Evolutionary conservation across 2,329 filamentous ascomycete genomes (phyloP).

Genomic region (Blastomyces emzantsi): DNA sequence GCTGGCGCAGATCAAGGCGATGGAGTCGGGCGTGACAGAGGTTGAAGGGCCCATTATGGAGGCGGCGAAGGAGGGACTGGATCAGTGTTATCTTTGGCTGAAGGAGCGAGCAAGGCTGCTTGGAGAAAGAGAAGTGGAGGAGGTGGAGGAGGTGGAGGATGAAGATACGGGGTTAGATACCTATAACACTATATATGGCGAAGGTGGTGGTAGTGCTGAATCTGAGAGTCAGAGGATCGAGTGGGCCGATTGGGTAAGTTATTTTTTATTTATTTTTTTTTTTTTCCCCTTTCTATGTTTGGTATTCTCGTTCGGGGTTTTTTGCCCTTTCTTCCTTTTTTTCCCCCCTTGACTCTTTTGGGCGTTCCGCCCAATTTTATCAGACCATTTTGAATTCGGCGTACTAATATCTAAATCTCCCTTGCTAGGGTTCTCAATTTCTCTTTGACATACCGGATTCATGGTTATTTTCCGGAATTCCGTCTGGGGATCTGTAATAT

Average conservation of each 20-base stretch:
- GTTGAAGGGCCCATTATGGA: slow-evolving; percentile 5
- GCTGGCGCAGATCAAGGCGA: slow-evolving; percentile 15
- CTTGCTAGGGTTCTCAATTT: background rate
- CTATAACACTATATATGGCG: background rate
- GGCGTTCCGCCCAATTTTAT: background rate
- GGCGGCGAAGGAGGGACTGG: slow-evolving; percentile 6
- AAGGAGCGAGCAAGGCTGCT: slow-evolving; percentile 1
- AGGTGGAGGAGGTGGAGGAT: background rate
- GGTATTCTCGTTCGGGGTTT: background rate
- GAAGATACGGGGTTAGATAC: background rate
- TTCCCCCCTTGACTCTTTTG: background rate
- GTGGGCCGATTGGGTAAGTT: slow-evolving; percentile 4
- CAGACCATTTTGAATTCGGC: background rate
- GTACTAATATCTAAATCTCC: background rate
- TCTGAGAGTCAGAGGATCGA: background rate
- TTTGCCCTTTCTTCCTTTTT: background rate
- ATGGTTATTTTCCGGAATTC: slow-evolving; percentile 1
- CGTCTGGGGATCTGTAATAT: background rate
- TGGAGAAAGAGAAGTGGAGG: background rate
- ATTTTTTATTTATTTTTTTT: background rate
- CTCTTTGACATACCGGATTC: slow-evolving; percentile 5
- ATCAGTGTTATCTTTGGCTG: slow-evolving; percentile 5
- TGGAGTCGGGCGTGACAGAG: slow-evolving; percentile 4
- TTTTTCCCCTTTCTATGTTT: background rate
- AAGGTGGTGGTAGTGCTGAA: background rate